Evolutionary conservation across 179 eudicot genomes (phyloP), one percentile per base, ranked within the genome.

Genomic region (Spinacia oleracea): DNA sequence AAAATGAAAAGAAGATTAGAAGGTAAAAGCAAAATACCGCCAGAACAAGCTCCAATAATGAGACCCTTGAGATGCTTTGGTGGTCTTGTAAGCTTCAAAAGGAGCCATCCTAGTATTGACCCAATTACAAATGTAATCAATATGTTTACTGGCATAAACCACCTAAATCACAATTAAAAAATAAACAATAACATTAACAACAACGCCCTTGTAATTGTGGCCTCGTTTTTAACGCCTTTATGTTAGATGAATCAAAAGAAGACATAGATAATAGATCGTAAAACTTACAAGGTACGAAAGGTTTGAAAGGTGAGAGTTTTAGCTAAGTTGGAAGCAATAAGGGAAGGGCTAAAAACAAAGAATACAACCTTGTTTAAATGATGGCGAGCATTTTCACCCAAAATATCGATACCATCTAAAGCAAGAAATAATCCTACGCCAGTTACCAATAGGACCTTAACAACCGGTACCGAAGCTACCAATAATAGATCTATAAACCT

Each of bases 341-440:
- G 88, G 14, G 97, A 89, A 5, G 98, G 98, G 70, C 71, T 87
- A 78, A 92, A 91, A 25, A 94, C 96, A 65, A 63, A 94, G 81
- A 88, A 94, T 32, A 90, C 94, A 70, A 93, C 86, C 45, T 79
- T 48, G 72, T 85, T 85, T 70, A 87, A 72, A 74, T 83, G 81
- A 14, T 70, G 34, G 16, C 90, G 75, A 21, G 88, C 72, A 40
- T 59, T n/a, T 9, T 65, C 64, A 6, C 85, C 82, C 73, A 87
- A 76, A 9, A 87, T 43, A 63, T 83, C 69, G 18, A 87, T 59
- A 16, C 70, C 76, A 21, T 85, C 86, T 4, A 85, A 6, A 45
- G 88, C 90, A 4, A 87, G 86, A 56, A 81, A 74, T 29, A 81
- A 70, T 7, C 90, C 90, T 68, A 79, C 21, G 21, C 75, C 84